Percentiles rank a stretch among this genome's conserved stretches.
These are phyloP conservation scores for Gaeumannomyces sp. DNA, from an alignment of 2,329 filamentous ascomycete species.

Conservation along the genomic window DNA sequence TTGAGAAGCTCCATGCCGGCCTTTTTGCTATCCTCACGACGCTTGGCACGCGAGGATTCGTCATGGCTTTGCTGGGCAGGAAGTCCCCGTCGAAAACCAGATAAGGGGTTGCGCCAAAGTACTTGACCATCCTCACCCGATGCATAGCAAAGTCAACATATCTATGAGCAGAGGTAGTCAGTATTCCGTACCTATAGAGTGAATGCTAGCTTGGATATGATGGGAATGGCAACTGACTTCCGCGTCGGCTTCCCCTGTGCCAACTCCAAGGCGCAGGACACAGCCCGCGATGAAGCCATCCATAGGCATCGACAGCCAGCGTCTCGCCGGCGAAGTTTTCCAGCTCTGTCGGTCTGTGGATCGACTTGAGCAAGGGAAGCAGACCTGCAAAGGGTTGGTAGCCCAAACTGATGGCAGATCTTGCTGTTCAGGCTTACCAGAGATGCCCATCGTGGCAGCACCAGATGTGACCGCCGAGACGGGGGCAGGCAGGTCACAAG, in stretches of 20 bases:
- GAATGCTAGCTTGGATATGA: not conserved
- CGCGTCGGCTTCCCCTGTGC: conserved; percentile 81
- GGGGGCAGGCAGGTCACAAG: not conserved
- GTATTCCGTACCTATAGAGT: not conserved
- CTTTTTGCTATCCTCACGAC: conserved; percentile 69
- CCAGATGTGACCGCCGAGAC: not conserved
- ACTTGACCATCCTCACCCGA: conserved; percentile 86
- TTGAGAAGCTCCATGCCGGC: conserved; percentile 72
- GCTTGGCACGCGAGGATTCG: conserved; percentile 73
- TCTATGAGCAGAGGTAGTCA: conserved; percentile 36
- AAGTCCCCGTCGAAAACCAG: conserved; percentile 95
- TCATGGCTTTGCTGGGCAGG: conserved; percentile 85
- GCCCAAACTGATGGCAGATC: conserved; percentile 10
- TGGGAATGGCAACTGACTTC: conserved; percentile 54
- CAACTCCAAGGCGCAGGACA: conserved; percentile 84
- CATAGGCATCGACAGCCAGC: conserved; percentile 93
- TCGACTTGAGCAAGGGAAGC: conserved; percentile 88
- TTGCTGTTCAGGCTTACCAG: not conserved
- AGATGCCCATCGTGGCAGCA: conserved; percentile 7
- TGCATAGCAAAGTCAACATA: conserved; percentile 87
- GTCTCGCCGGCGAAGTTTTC: conserved; percentile 85
- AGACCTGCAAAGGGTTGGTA: conserved; percentile 51
- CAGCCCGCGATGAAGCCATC: conserved; percentile 95
- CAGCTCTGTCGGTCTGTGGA: conserved; percentile 80
- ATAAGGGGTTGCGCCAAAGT: conserved; percentile 92